Evolutionary conservation across 768 basidiomycete species (phyloP).

Genomic region (Russula sp.): DNA sequence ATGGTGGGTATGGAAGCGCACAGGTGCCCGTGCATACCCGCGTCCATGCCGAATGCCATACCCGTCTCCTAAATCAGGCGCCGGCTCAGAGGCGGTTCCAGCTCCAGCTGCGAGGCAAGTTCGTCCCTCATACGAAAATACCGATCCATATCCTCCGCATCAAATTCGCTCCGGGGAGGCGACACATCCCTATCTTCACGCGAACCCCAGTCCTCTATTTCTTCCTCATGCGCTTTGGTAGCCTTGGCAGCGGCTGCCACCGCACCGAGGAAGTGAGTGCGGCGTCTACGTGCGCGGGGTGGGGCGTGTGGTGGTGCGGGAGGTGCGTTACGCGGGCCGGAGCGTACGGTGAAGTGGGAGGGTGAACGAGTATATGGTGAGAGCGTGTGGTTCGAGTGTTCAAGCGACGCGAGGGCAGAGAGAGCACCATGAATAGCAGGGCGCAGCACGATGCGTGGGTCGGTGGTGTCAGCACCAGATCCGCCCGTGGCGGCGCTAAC

Average conservation of each 20-base stretch:
- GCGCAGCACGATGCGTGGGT: slow-evolving; percentile 52
- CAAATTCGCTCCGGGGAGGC: slow-evolving; percentile 51
- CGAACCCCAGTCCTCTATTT: slow-evolving; percentile 10
- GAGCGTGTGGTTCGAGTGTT: slow-evolving; percentile 87
- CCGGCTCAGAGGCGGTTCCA: slow-evolving; percentile 10
- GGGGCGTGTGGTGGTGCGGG: slow-evolving; percentile 49
- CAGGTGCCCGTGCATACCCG: neutral
- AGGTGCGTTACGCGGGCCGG: slow-evolving; percentile 59
- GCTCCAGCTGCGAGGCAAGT: slow-evolving; percentile 7
- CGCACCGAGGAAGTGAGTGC: slow-evolving; percentile 46
- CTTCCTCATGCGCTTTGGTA: slow-evolving; percentile 18
- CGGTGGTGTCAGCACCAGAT: slow-evolving; percentile 40
- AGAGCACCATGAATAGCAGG: slow-evolving; percentile 69
- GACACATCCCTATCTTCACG: slow-evolving; percentile 18
- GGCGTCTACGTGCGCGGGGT: slow-evolving; percentile 72
- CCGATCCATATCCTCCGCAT: slow-evolving; percentile 67
- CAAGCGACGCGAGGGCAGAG: slow-evolving; percentile 82
- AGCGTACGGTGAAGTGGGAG: slow-evolving; percentile 89
- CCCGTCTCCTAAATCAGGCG: neutral
- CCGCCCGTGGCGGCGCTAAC: slow-evolving; percentile 36
- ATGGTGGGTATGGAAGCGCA: neutral
- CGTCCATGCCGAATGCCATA: slow-evolving; percentile 6
- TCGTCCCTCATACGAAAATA: slow-evolving; percentile 56
- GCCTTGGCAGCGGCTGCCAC: slow-evolving; percentile 21
- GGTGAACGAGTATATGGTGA: slow-evolving; percentile 90